These are phyloP conservation scores for Phialocephala subalpina DNA, from an alignment of 2,329 filamentous ascomycete species.

Conservation along the genomic window DNA sequence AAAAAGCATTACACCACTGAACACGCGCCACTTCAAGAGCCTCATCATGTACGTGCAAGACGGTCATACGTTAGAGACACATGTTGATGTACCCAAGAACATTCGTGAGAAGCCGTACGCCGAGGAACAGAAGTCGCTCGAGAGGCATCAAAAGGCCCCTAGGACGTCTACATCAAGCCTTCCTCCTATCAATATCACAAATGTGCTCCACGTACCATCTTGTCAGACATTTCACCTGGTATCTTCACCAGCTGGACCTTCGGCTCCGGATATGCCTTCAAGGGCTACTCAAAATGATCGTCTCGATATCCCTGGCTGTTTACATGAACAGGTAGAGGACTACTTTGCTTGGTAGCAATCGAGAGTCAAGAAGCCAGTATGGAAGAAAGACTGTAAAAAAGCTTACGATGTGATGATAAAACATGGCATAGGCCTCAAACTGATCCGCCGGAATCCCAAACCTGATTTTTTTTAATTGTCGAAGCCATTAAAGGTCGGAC, in stretches of 20 bases:
- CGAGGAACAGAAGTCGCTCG: slow-evolving; percentile 37
- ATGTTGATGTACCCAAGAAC: slow-evolving; percentile 44
- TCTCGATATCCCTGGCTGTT: slow-evolving; percentile 37
- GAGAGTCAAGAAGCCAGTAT: slow-evolving; percentile 29
- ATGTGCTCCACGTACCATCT: slow-evolving; percentile 16
- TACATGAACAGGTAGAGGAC: slow-evolving; percentile 36
- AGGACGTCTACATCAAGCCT: slow-evolving; percentile 11
- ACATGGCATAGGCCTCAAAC: slow-evolving; percentile 40
- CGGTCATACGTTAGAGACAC: slow-evolving; percentile 31
- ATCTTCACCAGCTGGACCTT: neutral
- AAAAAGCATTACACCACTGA: slow-evolving; percentile 47
- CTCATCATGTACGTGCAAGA: slow-evolving; percentile 36
- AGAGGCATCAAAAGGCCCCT: slow-evolving; percentile 24
- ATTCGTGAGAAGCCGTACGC: slow-evolving; percentile 45
- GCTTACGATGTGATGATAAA: slow-evolving; percentile 38
- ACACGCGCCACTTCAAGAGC: slow-evolving; percentile 41
- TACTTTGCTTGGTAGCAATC: slow-evolving; percentile 43
- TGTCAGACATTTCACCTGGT: neutral
- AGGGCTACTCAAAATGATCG: slow-evolving; percentile 15
- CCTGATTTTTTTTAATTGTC: slow-evolving; percentile 44
- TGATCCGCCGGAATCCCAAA: slow-evolving; percentile 43
- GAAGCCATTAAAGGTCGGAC: slow-evolving; percentile 42
- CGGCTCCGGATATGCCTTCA: slow-evolving; percentile 5
- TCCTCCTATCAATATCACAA: slow-evolving; percentile 24
- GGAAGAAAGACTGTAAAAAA: slow-evolving; percentile 38